Base-by-base conservation (phyloP, 345 rosid species). In the Isatis tinctoria region DNA sequence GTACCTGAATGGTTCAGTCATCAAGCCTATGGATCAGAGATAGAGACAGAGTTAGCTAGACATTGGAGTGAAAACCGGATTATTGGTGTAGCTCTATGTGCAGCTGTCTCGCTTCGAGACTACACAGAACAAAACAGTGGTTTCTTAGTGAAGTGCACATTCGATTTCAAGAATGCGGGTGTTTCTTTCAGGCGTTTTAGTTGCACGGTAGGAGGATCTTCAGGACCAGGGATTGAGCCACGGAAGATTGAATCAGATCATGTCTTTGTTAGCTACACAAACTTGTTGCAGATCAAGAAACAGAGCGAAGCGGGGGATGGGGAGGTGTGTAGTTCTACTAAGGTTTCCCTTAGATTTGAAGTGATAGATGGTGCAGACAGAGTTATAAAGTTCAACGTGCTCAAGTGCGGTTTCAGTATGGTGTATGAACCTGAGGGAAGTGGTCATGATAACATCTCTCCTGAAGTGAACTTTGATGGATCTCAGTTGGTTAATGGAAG, bases 1-100 rank as follows among this genome's bases (percentile, higher is more conserved):
- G 60, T 67, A 22, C 71, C 71, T 49, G 32, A 51, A 49, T 67
- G 71, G 71, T 67, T 67, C 48, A 22, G 24, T 27, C 18, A 67
- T 36, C 35, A 67, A 67, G 47, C 2, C 5, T 22, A 49, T 12
- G 71, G 71, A 20, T 2, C 59, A 67, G 5, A 5, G 47, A 18
- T 67, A 51, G 47, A 49, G n/a, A 36, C 5, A 52, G 14, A 35
- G 3, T n/a, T 67, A 11, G 32, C 35, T 2, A 36, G 22, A 51
- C 47, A 67, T n/a, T 12, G 9, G 26, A 49, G 14, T 37, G 35
- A 67, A 32, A 35, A 14, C 44, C 12, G 14, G 48, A 20, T 67
- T 35, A 36, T 30, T 0, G 71, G 60, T 0, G 5, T 67, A 36
- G 48, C 12, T 67, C 20, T 67, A 9, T 67, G 71, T 49, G 47